Evolutionary conservation across 1,284 basidiomycete genomes (phyloP), one percentile per base, ranked within the genome.

Genomic region (Caloboletus firmus): DNA sequence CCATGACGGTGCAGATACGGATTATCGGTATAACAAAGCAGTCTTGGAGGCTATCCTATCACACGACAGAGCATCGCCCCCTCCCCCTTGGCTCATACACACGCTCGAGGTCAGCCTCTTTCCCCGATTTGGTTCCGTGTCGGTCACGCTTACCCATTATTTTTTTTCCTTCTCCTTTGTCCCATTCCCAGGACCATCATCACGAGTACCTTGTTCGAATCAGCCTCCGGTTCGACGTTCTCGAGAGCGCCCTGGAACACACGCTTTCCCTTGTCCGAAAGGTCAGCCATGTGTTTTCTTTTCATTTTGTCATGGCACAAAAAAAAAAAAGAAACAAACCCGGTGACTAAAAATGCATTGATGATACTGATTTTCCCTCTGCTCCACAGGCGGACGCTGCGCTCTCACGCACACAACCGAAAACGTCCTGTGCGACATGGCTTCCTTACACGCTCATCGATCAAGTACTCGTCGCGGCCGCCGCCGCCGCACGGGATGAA

Each of bases 401-500:
- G 28, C 75, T 88, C 37, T 78, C 80, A 47, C 79, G 79, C 55
- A 75, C 82, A 49, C 74, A 78, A 13, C 75, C 76, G n/a, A 82
- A 77, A 64, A 78, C 80, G 51, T 79, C 87, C 2, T 79, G 78
- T 35, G 70, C 79, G 37, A 87, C 88, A 1, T 92, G 89, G 83
- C 74, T 93, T 28, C 92, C 94, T 5, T 96, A 95, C 67, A 85
- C 84, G 55, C 79, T 96, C 50, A 81, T 96, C 60, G 94, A 96
- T 71, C 87, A 95, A 67, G 86, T 97, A 17, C 74, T 96, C 17
- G 79, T 80, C 18, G 85, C 88, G 13, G 83, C 86, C 2, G 76
- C 79, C 45, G 75, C 81, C 13, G 39, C 39, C 9, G 13, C 22
- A 26, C 78, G 82, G 60, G 75, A 79, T 41, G 77, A 78, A 32